These are phyloP conservation scores for Mariannaea elegans DNA, from an alignment of 2,329 filamentous ascomycete species.

Conservation along the genomic window DNA sequence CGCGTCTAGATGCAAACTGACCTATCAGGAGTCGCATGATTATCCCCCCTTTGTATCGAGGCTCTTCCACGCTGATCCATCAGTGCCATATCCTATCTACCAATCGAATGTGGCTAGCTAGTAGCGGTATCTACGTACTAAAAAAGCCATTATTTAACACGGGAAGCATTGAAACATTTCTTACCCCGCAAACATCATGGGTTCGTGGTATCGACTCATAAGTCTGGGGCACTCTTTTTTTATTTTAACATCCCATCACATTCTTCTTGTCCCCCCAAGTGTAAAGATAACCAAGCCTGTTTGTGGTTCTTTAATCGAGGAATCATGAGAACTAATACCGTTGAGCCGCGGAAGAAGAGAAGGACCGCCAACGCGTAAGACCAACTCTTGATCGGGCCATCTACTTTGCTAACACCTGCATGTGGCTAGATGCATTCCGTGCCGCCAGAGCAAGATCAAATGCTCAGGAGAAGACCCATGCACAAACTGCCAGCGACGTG, in stretches of 20 bases:
- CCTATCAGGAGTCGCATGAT: no score
- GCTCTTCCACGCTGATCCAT: no score
- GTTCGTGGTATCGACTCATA: background rate
- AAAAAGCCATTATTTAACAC: no score
- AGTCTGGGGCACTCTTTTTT: background rate
- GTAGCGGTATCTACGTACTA: no score
- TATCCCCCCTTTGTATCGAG: no score
- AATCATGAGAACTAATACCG: conserved; percentile 24
- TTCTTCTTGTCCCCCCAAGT: background rate
- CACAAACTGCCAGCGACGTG: conserved; percentile 43
- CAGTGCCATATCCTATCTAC: no score
- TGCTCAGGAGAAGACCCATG: conserved; percentile 47
- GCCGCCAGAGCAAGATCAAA: conserved; percentile 48
- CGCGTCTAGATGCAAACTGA: no score
- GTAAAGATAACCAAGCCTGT: no score
- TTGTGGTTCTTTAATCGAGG: background rate
- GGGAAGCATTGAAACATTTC: no score
- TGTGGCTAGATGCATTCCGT: conserved; percentile 39
- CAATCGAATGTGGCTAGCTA: background rate
- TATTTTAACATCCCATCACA: background rate
- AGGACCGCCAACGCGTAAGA: conserved; percentile 43
- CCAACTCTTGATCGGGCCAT: background rate
- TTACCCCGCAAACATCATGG: background rate
- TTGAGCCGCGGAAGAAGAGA: conserved; percentile 30
- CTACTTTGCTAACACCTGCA: background rate